Percentiles rank a stretch among this genome's conserved stretches.
phyloP scores from a whole-genome alignment of 1,139 yeast species.

The Saccharomyces hybrid region DNA sequence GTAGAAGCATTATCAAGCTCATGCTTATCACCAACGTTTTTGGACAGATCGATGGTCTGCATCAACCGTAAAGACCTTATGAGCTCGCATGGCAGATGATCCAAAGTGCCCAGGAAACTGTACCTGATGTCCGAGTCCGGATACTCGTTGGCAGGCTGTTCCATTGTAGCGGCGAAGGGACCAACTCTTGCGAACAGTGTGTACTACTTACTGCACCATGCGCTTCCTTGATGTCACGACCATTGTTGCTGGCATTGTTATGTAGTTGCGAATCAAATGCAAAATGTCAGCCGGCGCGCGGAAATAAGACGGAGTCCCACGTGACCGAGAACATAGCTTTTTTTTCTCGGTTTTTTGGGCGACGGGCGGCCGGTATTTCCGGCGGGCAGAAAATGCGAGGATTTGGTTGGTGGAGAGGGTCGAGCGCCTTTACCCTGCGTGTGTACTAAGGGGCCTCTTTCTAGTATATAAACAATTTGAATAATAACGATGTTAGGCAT shows the following conservation, averaged over 20 bases:
- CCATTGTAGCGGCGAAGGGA: not conserved
- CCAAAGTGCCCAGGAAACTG: slow-evolving; percentile 31
- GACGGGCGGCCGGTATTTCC: not conserved
- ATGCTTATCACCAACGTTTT: slow-evolving; percentile 5
- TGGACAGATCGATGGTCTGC: slow-evolving; percentile 33
- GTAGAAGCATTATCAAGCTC: not conserved
- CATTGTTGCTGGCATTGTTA: not conserved
- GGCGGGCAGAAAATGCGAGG: not conserved
- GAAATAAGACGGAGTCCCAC: not conserved
- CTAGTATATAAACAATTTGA: not conserved
- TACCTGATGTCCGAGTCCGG: slow-evolving; percentile 21
- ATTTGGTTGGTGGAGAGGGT: slow-evolving; percentile 1
- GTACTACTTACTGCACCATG: not conserved
- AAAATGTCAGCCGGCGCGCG: not conserved
- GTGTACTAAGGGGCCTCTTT: not conserved
- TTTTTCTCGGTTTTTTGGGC: not conserved
- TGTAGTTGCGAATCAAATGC: not conserved
- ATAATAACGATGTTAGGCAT: not conserved
- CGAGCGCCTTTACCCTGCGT: slow-evolving; percentile 1
- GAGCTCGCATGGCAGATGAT: slow-evolving; percentile 45
- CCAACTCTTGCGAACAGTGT: not conserved
- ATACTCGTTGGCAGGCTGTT: slow-evolving; percentile 3
- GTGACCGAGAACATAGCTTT: not conserved
- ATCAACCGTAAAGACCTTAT: slow-evolving; percentile 41
- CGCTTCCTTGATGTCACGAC: not conserved